Evolutionary conservation across 768 basidiomycete species (phyloP).

Genomic region (Lentinus brumalis): DNA sequence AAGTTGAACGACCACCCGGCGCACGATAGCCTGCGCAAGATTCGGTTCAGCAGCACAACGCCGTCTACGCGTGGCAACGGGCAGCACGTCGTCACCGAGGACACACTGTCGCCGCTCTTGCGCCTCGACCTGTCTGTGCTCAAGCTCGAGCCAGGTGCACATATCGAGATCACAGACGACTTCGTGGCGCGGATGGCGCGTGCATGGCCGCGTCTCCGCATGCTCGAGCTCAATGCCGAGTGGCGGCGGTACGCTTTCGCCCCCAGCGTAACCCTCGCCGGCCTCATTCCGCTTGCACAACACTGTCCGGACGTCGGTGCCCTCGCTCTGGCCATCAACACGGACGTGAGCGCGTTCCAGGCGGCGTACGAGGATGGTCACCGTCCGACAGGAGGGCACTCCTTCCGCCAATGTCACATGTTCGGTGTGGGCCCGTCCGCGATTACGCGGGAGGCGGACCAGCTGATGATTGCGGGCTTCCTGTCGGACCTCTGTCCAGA

Average conservation of each 20-base stretch:
- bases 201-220: conserved; percentile 13
- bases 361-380: conserved; percentile 1
- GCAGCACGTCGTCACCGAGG: not conserved
- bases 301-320: conserved; percentile 4
- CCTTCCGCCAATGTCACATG: not conserved
- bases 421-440: conserved; percentile 3
- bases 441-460: not conserved
- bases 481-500: conserved; percentile 18
- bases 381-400: conserved; percentile 4
- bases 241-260: conserved; percentile 2
- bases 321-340: conserved; percentile 12
- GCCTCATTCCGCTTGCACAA: conserved; percentile 15
- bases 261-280: conserved; percentile 8
- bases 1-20: not conserved
- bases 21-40: not conserved
- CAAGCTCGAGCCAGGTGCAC: conserved; percentile 9
- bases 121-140: conserved; percentile 1
- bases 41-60: not conserved
- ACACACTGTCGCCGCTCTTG: conserved; percentile 13
- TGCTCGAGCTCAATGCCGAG: conserved; percentile 12
- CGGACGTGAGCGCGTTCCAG: conserved; percentile 10
- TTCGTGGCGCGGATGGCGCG: conserved; percentile 12
- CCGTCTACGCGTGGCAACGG: not conserved
- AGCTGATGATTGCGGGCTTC: conserved; percentile 7
- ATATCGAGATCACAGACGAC: conserved; percentile 11